Conservation (phyloP, 306 rosid genomes). For the Quercus variabilis region DNA sequence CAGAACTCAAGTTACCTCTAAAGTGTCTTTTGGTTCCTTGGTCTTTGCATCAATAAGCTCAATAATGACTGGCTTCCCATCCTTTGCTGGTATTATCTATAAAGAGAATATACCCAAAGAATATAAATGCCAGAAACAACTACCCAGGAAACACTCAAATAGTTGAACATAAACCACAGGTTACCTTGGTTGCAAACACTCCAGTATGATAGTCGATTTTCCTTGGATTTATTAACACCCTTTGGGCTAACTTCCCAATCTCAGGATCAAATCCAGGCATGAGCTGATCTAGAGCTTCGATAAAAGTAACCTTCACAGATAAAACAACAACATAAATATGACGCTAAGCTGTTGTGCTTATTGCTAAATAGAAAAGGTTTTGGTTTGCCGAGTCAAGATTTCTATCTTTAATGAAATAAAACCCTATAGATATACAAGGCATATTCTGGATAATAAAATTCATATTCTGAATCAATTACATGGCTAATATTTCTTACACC, state of each 20-base stretch:
- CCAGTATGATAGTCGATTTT: slow-evolving; percentile 91
- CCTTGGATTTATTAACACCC: slow-evolving; percentile 91
- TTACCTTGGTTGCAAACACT: slow-evolving; percentile 94
- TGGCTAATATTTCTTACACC: neutral
- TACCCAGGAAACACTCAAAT: slow-evolving; percentile 11
- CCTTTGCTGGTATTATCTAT: slow-evolving; percentile 97
- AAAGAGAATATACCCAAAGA: slow-evolving; percentile 14
- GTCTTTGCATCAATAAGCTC: slow-evolving; percentile 98
- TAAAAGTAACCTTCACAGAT: slow-evolving; percentile 76
- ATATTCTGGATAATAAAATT: neutral
- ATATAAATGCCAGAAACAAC: slow-evolving; percentile 6
- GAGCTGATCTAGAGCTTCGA: slow-evolving; percentile 97
- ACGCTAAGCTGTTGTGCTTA: neutral
- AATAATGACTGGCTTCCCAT: slow-evolving; percentile 87
- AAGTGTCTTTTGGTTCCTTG: slow-evolving; percentile 77
- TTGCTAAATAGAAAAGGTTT: neutral
- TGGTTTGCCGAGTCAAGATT: neutral
- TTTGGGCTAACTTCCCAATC: slow-evolving; percentile 94
- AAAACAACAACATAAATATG: slow-evolving; percentile 7
- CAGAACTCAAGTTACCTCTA: slow-evolving; percentile 62
- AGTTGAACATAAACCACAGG: slow-evolving; percentile 21
- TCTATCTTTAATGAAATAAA: neutral
- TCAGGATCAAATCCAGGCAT: slow-evolving; percentile 99
- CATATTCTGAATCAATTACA: neutral
- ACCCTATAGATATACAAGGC: neutral